A percentile compares a stretch with the other conserved stretches of the same genome.
phyloP scores from a whole-genome alignment of 139 green algal species.

The Marvania coccoides region DNA sequence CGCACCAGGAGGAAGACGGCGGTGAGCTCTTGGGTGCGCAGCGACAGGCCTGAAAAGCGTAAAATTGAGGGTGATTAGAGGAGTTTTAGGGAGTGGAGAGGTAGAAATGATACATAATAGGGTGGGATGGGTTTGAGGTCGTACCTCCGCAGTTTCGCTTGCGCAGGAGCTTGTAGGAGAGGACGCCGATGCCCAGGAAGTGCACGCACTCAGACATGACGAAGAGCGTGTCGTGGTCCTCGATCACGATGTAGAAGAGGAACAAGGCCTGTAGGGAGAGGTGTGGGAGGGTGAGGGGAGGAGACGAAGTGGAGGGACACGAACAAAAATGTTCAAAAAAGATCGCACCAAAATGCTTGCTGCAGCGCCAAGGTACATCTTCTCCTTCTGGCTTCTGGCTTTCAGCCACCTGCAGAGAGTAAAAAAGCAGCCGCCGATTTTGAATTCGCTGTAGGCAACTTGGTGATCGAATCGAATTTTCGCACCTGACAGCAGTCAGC shows the following conservation, averaged over 20 bases:
- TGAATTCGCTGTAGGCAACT: background rate
- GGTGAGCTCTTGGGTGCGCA: slow-evolving; percentile 89
- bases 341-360: slow-evolving; percentile 48
- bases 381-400: slow-evolving; percentile 48
- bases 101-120: background rate
- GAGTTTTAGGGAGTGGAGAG: background rate
- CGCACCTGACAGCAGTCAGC: slow-evolving; percentile 16
- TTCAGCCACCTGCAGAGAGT: slow-evolving; percentile 57
- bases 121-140: background rate
- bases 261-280: slow-evolving; percentile 37
- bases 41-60: slow-evolving; percentile 66
- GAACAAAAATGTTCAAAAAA: background rate
- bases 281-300: background rate
- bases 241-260: slow-evolving; percentile 77
- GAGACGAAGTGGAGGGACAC: background rate
- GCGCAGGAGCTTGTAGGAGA: slow-evolving; percentile 88
- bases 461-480: background rate
- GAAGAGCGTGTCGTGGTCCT: slow-evolving; percentile 97
- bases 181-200: slow-evolving; percentile 85
- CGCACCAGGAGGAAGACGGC: slow-evolving; percentile 81
- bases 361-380: slow-evolving; percentile 34
- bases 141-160: slow-evolving; percentile 81
- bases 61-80: background rate
- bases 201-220: slow-evolving; percentile 88
- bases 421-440: too few relatives aligned